Base-by-base conservation (phyloP, 192 early-diverging fungal genomes). In the Coemansia sp. region DNA sequence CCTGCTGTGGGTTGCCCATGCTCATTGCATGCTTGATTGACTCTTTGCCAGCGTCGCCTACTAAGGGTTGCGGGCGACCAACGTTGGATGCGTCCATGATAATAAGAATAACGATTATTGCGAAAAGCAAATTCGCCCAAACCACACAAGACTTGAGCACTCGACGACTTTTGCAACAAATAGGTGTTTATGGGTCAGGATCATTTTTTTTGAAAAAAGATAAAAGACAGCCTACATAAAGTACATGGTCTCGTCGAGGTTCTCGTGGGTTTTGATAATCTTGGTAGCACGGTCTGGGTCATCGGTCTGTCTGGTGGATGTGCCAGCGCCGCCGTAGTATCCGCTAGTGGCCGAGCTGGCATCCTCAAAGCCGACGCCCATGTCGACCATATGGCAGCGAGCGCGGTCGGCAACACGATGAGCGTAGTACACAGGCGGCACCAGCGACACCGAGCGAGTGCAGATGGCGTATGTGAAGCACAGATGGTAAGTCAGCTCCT, bases 401-500 rank as follows among this genome's bases (percentile, higher is more conserved):
- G 92, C 93, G 15, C 93, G 85, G 19, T 87, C 88, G 9, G 92
- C 91, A 3, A 95, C 89, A n/a, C 96, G 70, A 72, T 97, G 91
- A 9, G 95, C 94, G 66, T 97, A 95, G 84, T 97, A 98, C 8
- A 89, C 93, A 0, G 95, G 92, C 5, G 94, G 93, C 0, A 88
- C 86, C 5, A 97, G 87, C 1, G 90, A 91, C 2, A 98, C 96
- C 0, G 89, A 87, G 22, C 94, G 87, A 0, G 94, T 96, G 49
- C 90, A 90, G 55, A 93, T 85, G 35, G 90, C 90, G 75, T 93
- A 98, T 35, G 93, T 79, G 67, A 93, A 96, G 68, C 94, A 97
- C 35, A 97, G 81, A 5, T 88, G 81, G 81, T 94, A 96, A 0
- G 94, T 95, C 19, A 98, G 80, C 58, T 90, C 84, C 65, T 96